Conservation (phyloP, 2,329 filamentous ascomycete genomes). For the Colletotrichum tofieldiae region DNA sequence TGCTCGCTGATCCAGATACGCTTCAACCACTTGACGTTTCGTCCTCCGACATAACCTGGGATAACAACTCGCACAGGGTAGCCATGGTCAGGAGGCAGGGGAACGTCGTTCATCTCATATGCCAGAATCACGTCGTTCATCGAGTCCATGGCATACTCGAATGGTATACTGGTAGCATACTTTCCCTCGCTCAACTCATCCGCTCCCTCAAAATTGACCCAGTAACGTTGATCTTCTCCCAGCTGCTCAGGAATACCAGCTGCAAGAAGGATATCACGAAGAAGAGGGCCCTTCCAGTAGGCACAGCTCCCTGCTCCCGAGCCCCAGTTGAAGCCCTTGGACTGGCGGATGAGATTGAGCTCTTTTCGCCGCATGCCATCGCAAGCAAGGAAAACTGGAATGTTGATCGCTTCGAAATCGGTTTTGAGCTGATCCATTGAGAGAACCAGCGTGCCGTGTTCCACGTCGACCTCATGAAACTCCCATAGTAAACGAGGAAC, state of each 20-base stretch:
- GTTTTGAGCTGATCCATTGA: slow-evolving; percentile 61
- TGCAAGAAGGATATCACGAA: slow-evolving; percentile 61
- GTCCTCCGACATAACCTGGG: slow-evolving; percentile 61
- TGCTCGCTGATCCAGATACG: slow-evolving; percentile 58
- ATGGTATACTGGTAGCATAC: slow-evolving; percentile 63
- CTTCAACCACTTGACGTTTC: slow-evolving; percentile 64
- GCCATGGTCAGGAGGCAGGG: slow-evolving; percentile 62
- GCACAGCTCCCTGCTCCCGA: slow-evolving; percentile 63
- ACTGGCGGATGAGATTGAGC: slow-evolving; percentile 64
- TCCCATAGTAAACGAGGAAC: slow-evolving; percentile 67
- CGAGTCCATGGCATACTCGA: slow-evolving; percentile 64
- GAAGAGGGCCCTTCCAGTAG: slow-evolving; percentile 64
- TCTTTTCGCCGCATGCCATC: slow-evolving; percentile 67
- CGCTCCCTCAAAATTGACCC: slow-evolving; percentile 66
- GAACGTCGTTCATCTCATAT: slow-evolving; percentile 62
- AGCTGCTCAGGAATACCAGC: slow-evolving; percentile 53
- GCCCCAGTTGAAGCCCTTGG: slow-evolving; percentile 65
- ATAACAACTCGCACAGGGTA: slow-evolving; percentile 59
- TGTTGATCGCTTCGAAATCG: slow-evolving; percentile 62
- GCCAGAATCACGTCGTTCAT: slow-evolving; percentile 65
- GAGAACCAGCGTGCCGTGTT: slow-evolving; percentile 54
- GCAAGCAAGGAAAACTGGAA: slow-evolving; percentile 64
- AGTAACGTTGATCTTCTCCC: slow-evolving; percentile 47
- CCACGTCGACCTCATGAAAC: slow-evolving; percentile 62
- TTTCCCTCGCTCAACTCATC: slow-evolving; percentile 63